Conservation (phyloP, 352 stramenopile species). For the Phytophthora litchii region DNA sequence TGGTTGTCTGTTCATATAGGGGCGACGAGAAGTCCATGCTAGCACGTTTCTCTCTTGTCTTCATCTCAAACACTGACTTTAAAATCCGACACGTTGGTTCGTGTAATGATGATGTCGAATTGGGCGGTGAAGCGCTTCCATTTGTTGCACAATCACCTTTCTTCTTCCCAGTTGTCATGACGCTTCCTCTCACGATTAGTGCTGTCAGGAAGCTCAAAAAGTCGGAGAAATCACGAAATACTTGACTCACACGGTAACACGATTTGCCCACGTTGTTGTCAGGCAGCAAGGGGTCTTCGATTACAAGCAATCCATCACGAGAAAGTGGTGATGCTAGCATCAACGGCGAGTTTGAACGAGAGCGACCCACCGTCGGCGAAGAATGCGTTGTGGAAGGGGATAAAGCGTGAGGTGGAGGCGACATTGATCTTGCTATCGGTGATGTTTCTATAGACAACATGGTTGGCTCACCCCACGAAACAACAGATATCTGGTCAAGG, state of each 20-base stretch:
- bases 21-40: slow-evolving; percentile 46
- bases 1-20: slow-evolving; percentile 19
- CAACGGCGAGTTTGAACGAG: slow-evolving; percentile 28
- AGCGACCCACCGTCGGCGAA: slow-evolving; percentile 18
- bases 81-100: slow-evolving; percentile 59
- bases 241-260: slow-evolving; percentile 85
- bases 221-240: slow-evolving; percentile 84
- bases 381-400: slow-evolving; percentile 24
- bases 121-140: slow-evolving; percentile 4
- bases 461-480: slow-evolving; percentile 33
- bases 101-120: slow-evolving; percentile 9
- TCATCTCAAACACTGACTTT: slow-evolving; percentile 71
- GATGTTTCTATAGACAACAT: slow-evolving; percentile 21
- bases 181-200: slow-evolving; percentile 79
- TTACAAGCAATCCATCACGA: slow-evolving; percentile 58
- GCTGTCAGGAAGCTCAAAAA: slow-evolving; percentile 83
- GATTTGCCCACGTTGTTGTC: slow-evolving; percentile 86
- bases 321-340: slow-evolving; percentile 25
- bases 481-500: slow-evolving; percentile 64
- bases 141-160: slow-evolving; percentile 13
- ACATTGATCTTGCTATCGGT: slow-evolving; percentile 16
- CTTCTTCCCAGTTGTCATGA: slow-evolving; percentile 65
- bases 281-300: slow-evolving; percentile 72
- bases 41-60: slow-evolving; percentile 52
- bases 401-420: slow-evolving; percentile 19